Evolutionary conservation across 352 stramenopile species (phyloP), one percentile per base, ranked within the genome.

Genomic region (Pythium insidiosum): DNA sequence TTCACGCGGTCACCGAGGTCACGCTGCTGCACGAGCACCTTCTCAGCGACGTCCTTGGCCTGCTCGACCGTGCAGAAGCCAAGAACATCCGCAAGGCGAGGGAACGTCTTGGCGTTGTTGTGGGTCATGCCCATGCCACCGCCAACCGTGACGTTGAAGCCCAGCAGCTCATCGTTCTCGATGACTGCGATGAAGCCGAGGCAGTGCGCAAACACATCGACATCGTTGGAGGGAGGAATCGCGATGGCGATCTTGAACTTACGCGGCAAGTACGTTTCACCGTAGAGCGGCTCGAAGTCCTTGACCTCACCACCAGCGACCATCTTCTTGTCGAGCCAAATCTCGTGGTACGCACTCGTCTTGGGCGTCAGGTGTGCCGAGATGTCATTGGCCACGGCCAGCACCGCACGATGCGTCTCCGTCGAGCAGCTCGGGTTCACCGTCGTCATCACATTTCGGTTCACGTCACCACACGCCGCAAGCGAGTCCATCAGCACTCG

Each of bases 211-310:
- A 97, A 98, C 45, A 99, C 80, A 63, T 99, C 95, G 15, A 99
- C 73, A 31, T 95, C 95, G 64, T 99, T 99, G 41, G 96, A 88
- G n/a, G 94, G 92, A 19, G 94, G 93, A 41, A 98, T 96, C 4
- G 95, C 97, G 16, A 99, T 90, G 43, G 90, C 94, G 58, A 99
- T 98, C 77, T 99, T 99, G 72, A 98, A 99, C 72, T 99, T 99
- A n/a, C 93, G 84, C 3, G 95, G 95, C 42, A 99, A 57, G 65
- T 98, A 99, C 33, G 88, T 78, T 50, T 97, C 84, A 23, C 95
- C 95, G 66, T 99, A 99, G 21, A 99, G 78, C n/a, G 95, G 94
- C 71, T 99, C 95, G 12, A 97, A 98, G 56, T 95, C 88, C 66
- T 98, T 94, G 9, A 96, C 75, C 40, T 88, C 74, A 18, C 74